phyloP scores from a whole-genome alignment of 2,329 filamentous ascomycete genomes.

The Monilinia fructigena region DNA sequence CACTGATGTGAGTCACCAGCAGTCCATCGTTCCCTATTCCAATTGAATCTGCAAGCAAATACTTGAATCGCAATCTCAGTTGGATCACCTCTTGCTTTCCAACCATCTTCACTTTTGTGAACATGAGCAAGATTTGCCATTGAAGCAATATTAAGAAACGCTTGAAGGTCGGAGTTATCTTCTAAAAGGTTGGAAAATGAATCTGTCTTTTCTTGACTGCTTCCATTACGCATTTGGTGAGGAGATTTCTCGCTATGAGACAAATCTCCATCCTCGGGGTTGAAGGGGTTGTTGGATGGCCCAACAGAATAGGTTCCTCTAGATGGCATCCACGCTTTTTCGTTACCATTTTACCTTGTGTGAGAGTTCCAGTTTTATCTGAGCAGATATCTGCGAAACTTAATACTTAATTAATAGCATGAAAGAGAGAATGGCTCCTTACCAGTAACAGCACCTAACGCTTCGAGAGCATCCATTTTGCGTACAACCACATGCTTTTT shows the following conservation, averaged over 20 bases:
- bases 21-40: slow-evolving; percentile 55
- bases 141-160: slow-evolving; percentile 61
- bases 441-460: slow-evolving; percentile 56
- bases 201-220: slow-evolving; percentile 2
- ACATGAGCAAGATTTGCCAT: slow-evolving; percentile 66
- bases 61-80: slow-evolving; percentile 76
- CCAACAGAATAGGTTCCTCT: slow-evolving; percentile 53
- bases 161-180: slow-evolving; percentile 49
- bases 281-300: slow-evolving; percentile 49
- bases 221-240: slow-evolving; percentile 13
- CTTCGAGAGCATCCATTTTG: slow-evolving; percentile 55
- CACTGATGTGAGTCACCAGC: slow-evolving; percentile 51
- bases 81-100: slow-evolving; percentile 65
- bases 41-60: slow-evolving; percentile 66
- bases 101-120: slow-evolving; percentile 52
- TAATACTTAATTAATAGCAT: slow-evolving; percentile 42
- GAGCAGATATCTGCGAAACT: slow-evolving; percentile 56
- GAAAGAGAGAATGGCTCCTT: slow-evolving; percentile 41
- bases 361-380: slow-evolving; percentile 73
- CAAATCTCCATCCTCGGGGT: slow-evolving; percentile 50
- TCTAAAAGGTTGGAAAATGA: slow-evolving; percentile 42
- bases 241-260: slow-evolving; percentile 41
- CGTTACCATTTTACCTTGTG: slow-evolving; percentile 50
- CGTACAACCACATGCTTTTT: slow-evolving; percentile 57
- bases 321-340: slow-evolving; percentile 54